Conservation (phyloP, 1,139 yeast genomes). For the Lodderomyces orthopsilosis region DNA sequence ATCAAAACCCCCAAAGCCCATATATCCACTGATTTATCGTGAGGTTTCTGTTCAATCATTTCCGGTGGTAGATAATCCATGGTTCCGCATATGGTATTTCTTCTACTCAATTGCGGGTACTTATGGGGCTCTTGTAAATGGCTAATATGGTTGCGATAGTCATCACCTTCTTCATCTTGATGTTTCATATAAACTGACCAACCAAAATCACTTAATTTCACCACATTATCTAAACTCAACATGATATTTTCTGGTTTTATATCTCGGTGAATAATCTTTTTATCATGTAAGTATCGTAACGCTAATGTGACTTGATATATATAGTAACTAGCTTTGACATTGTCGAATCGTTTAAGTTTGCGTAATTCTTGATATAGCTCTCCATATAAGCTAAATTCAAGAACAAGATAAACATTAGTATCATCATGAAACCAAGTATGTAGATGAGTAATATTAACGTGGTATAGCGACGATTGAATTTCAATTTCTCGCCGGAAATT, state of each 20-base stretch:
- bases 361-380: constrained; percentile 78
- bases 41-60: constrained; percentile 82
- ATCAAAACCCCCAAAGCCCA: constrained; percentile 92
- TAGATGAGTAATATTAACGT: constrained; percentile 74
- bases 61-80: constrained; percentile 94
- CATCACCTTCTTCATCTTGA: neutral
- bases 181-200: constrained; percentile 64
- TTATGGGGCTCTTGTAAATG: neutral
- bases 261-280: constrained; percentile 85
- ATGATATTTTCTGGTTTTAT: constrained; percentile 89
- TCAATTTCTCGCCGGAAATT: constrained; percentile 91
- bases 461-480: constrained; percentile 76
- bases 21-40: constrained; percentile 76
- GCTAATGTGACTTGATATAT: constrained; percentile 83
- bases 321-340: constrained; percentile 71
- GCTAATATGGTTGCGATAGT: neutral
- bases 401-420: constrained; percentile 72
- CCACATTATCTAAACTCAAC: constrained; percentile 65
- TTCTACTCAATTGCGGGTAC: constrained; percentile 23
- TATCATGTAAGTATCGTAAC: constrained; percentile 68
- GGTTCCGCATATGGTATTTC: constrained; percentile 92
- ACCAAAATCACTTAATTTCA: constrained; percentile 91
- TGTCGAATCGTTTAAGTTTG: constrained; percentile 52
- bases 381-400: constrained; percentile 85
- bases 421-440: constrained; percentile 85